Evolutionary conservation across 2,329 filamentous ascomycete species (phyloP).

Genomic region (Fusarium torreyae): DNA sequence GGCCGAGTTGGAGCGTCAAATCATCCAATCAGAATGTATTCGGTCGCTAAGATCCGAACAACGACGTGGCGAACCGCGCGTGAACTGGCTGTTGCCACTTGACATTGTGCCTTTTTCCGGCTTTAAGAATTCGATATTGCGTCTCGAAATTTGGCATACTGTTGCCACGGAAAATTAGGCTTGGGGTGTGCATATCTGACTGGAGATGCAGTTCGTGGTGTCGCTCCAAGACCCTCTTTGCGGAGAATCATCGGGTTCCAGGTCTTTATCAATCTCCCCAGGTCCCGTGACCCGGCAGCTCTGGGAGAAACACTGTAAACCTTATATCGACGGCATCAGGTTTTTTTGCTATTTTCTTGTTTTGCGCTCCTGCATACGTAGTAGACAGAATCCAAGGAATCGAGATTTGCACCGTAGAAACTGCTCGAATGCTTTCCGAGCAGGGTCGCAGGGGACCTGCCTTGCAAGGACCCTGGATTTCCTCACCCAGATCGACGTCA

Average conservation of each 20-base stretch:
- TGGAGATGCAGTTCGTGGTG: conserved; percentile 20
- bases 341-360: conserved; percentile 1
- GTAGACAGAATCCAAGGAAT: conserved; percentile 12
- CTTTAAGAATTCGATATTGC: conserved; percentile 16
- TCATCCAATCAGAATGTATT: conserved; percentile 34
- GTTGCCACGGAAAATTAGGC: conserved; percentile 22
- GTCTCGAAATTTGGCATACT: conserved; percentile 8
- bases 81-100: conserved; percentile 31
- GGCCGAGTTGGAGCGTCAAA: conserved; percentile 14
- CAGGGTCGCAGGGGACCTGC: conserved; percentile 11
- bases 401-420: conserved; percentile 27
- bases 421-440: conserved; percentile 26
- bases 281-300: conserved; percentile 22
- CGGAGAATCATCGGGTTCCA: conserved; percentile 14
- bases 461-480: conserved; percentile 41
- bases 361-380: not conserved
- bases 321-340: conserved; percentile 13
- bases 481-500: conserved; percentile 38
- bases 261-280: not conserved
- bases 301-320: not conserved
- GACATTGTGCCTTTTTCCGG: conserved; percentile 4
- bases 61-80: conserved; percentile 26
- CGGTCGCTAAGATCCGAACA: conserved; percentile 24
- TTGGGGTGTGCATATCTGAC: conserved; percentile 11
- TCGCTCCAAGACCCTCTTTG: conserved; percentile 1